phyloP scores from a whole-genome alignment of 192 early-diverging fungal genomes.

The Linnemannia elongata region DNA sequence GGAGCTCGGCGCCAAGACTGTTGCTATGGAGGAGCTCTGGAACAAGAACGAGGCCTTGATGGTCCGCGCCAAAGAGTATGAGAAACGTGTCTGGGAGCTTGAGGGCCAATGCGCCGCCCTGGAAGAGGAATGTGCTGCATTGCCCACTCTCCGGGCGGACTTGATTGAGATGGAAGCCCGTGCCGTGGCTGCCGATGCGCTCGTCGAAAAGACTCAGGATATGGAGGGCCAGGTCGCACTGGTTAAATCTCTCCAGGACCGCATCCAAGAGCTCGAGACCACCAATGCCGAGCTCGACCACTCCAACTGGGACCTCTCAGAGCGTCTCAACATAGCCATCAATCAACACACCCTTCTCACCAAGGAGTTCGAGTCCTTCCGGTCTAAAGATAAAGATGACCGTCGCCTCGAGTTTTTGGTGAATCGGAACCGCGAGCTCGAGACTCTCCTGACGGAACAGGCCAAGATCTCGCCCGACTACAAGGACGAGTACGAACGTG shows the following conservation, averaged over 20 bases:
- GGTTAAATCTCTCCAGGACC: conserved; percentile 45
- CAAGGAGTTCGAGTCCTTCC: conserved; percentile 48
- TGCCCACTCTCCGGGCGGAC: conserved; percentile 38
- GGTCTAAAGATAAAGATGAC: conserved; percentile 55
- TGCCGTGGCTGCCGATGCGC: conserved; percentile 35
- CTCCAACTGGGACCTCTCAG: conserved; percentile 52
- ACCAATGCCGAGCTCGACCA: conserved; percentile 55
- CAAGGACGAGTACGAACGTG: conserved; percentile 42
- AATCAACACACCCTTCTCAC: conserved; percentile 49
- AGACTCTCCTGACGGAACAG: conserved; percentile 32
- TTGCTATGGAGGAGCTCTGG: conserved; percentile 54
- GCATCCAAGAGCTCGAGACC: conserved; percentile 51
- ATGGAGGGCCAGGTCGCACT: conserved; percentile 47
- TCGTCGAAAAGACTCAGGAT: conserved; percentile 46
- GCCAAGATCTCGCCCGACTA: conserved; percentile 43
- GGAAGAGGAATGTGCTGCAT: conserved; percentile 33
- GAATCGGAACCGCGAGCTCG: conserved; percentile 40
- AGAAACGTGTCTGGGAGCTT: conserved; percentile 55
- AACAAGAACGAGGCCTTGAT: conserved; percentile 52
- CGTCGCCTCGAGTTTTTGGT: conserved; percentile 40
- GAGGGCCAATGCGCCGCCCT: conserved; percentile 38
- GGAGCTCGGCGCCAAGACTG: conserved; percentile 45
- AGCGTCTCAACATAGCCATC: conserved; percentile 51
- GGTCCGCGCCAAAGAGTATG: conserved; percentile 52
- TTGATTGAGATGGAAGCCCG: conserved; percentile 50